A percentile compares a stretch with the other conserved stretches of the same genome.
Evolutionary conservation across 2,329 filamentous ascomycete genomes (phyloP).

Genomic region (Pseudogymnoascus sp.): DNA sequence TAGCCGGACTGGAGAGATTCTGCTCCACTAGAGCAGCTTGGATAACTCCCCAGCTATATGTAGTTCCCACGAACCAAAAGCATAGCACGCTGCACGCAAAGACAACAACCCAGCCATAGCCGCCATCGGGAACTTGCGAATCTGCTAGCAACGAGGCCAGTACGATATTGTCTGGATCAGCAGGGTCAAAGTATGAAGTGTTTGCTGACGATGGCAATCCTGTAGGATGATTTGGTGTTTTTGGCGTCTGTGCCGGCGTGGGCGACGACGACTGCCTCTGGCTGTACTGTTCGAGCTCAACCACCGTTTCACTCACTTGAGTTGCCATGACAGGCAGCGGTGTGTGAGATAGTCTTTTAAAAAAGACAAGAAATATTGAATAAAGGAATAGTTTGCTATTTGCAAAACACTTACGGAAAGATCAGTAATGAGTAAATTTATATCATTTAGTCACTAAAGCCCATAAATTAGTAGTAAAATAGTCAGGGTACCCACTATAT

Average conservation of each 20-base stretch:
- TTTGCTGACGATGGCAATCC: neutral
- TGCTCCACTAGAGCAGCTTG: slow-evolving; percentile 46
- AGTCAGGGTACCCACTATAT: neutral
- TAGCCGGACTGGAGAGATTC: slow-evolving; percentile 39
- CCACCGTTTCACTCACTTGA: neutral
- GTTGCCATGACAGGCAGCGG: neutral
- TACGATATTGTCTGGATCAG: slow-evolving; percentile 28
- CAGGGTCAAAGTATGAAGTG: slow-evolving; percentile 17
- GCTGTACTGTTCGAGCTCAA: neutral
- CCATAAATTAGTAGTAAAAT: neutral
- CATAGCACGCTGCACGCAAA: slow-evolving; percentile 39
- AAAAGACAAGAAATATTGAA: neutral
- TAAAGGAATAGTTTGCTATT: neutral
- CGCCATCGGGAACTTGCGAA: slow-evolving; percentile 41
- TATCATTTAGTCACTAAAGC: neutral
- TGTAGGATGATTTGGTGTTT: neutral
- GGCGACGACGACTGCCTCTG: neutral
- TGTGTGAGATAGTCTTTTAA: neutral
- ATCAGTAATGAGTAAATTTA: neutral
- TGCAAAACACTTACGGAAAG: neutral
- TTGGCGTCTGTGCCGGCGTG: neutral
- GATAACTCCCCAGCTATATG: slow-evolving; percentile 52
- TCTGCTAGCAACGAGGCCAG: slow-evolving; percentile 38
- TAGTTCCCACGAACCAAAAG: slow-evolving; percentile 49
- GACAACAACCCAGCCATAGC: slow-evolving; percentile 49